phyloP scores from a whole-genome alignment of 495 filamentous ascomycete genomes.

The Penicillium fimorum region DNA sequence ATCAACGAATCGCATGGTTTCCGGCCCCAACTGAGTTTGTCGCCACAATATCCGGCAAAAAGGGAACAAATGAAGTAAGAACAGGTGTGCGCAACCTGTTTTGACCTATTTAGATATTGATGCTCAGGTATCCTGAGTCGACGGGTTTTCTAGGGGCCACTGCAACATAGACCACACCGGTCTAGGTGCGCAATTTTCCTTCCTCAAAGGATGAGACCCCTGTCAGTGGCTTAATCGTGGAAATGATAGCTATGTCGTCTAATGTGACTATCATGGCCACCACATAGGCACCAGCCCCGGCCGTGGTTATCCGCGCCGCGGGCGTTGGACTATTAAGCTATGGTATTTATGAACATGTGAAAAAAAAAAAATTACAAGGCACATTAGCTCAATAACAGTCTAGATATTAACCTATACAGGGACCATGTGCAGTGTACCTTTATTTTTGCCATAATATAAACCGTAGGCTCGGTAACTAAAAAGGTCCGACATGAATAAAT shows the following conservation, averaged over 20 bases:
- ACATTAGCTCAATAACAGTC: neutral
- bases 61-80: neutral
- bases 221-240: constrained; percentile 9
- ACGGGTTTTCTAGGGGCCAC: neutral
- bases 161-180: neutral
- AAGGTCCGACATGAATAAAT: neutral
- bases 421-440: neutral
- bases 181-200: neutral
- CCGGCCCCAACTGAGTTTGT: neutral
- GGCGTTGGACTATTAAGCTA: neutral
- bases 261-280: neutral
- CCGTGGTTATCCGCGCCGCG: neutral
- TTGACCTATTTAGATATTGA: neutral
- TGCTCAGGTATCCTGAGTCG: neutral
- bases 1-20: constrained; percentile 7
- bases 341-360: neutral
- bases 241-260: constrained; percentile 5
- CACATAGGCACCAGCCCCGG: constrained; percentile 1
- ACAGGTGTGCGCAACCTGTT: neutral
- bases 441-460: neutral
- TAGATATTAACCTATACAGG: neutral
- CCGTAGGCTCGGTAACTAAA: neutral
- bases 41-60: neutral
- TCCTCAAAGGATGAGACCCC: constrained; percentile 5
- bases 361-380: too few relatives aligned